phyloP scores from a whole-genome alignment of 495 filamentous ascomycete species.

The Pseudevernia furfuracea region DNA sequence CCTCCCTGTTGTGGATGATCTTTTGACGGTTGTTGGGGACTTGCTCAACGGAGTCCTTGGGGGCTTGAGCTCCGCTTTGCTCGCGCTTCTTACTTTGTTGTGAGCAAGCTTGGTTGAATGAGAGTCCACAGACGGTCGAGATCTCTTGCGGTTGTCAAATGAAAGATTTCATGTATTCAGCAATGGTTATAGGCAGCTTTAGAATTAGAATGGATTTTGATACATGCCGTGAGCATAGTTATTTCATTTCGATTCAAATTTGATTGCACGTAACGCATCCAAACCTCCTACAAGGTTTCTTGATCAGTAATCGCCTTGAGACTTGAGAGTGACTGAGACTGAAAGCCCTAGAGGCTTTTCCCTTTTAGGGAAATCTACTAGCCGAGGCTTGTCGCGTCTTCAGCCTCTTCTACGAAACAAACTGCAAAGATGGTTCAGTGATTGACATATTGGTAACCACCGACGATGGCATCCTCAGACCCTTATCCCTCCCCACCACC shows the following conservation, averaged over 20 bases:
- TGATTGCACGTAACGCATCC: no score
- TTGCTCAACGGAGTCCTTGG: slow-evolving; percentile 12
- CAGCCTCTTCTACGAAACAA: background rate
- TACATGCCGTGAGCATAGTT: no score
- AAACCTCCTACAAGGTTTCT: no score
- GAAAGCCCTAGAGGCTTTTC: background rate
- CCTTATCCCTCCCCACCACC: slow-evolving; percentile 22
- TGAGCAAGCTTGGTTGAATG: background rate
- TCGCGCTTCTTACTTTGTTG: slow-evolving; percentile 14
- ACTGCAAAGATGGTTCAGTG: background rate
- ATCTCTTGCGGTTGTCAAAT: background rate
- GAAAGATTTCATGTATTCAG: background rate
- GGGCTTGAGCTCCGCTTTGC: slow-evolving; percentile 15
- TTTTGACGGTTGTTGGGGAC: slow-evolving; percentile 8
- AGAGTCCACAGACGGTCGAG: background rate
- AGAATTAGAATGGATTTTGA: no score
- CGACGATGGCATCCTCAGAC: slow-evolving; percentile 16
- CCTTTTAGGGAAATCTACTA: background rate
- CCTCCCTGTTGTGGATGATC: slow-evolving; percentile 15
- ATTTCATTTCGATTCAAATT: no score
- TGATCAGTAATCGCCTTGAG: no score
- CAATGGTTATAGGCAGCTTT: background rate
- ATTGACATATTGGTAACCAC: background rate
- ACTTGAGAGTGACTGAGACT: no score
- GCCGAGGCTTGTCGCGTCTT: background rate